Percentiles rank a stretch among this genome's conserved stretches.
phyloP scores from a whole-genome alignment of 345 rosid species.

The Corchorus capsularis region DNA sequence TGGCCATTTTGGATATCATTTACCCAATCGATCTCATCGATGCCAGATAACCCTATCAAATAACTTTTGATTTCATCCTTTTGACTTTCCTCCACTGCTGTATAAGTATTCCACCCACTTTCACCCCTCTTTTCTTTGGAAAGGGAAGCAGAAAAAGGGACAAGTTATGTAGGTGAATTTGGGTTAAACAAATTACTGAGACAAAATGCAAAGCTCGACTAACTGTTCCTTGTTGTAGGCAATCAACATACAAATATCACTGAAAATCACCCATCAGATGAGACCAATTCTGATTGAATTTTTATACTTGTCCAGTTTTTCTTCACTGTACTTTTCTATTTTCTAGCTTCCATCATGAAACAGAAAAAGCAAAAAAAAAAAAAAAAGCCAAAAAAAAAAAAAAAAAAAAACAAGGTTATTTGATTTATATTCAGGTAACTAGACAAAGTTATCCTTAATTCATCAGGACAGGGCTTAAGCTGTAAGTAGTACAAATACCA shows the following conservation, averaged over 20 bases:
- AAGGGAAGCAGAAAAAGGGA: background rate
- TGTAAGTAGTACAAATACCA: background rate
- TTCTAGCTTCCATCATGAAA: background rate
- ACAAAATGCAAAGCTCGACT: background rate
- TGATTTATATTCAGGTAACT: no score
- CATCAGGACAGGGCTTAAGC: background rate
- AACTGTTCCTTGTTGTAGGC: background rate
- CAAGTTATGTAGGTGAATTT: background rate
- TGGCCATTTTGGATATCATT: slow-evolving; percentile 30
- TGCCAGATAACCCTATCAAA: slow-evolving; percentile 15
- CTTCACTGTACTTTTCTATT: background rate
- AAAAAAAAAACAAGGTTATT: no score
- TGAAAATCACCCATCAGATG: background rate
- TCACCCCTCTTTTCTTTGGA: background rate
- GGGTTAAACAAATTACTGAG: background rate
- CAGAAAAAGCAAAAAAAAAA: no score
- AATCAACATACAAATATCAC: background rate
- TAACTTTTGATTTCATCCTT: background rate
- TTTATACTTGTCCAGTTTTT: background rate
- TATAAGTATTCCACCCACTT: background rate
- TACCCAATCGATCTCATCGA: slow-evolving; percentile 32
- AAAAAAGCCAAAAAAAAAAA: no score
- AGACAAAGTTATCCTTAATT: background rate
- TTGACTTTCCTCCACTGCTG: background rate
- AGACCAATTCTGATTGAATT: background rate